Base-by-base conservation (phyloP, 192 early-diverging fungal genomes). In the Spizellomyces sp. region DNA sequence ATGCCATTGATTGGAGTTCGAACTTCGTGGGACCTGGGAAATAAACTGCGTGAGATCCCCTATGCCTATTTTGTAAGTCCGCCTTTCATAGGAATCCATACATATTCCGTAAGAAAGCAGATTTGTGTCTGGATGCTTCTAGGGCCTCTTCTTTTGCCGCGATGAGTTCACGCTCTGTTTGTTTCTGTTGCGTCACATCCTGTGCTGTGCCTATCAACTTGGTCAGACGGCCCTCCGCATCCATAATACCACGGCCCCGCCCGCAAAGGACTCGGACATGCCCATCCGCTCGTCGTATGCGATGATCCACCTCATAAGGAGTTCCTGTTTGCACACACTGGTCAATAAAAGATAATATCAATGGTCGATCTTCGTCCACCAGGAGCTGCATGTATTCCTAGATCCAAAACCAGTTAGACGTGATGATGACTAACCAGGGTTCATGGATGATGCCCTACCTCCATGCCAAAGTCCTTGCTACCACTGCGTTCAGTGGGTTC, bases 221-320 rank as follows among this genome's bases (percentile, higher is more conserved):
- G n/a, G 22, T 6, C 22, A 56, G n/a, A 22, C 54, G 22, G 22
- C 54, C 54, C 6, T 56, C 54, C 5, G 54, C 54, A 56, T 56
- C 54, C n/a, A 56, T 22, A 19, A 56, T 56, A 22, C 54, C 54
- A 19, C 54, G 54, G 54, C 54, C 54, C 22, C 54, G 54, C 0
- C 54, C 54, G 7, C 54, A 56, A 4, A 56, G 54, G 54, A 56
- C 54, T 4, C 54, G 54, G 54, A 56, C 22, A 22, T 22, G n/a
- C 5, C 54, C 54, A 56, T 56, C 54, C 54, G 54, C n/a, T 22
- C 54, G 54, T 22, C 54, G 54, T 56, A 56, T 56, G 7, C 54
- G 54, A 7, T 56, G 54, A 56, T 56, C 54, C n/a, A 56, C 54
- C 54, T 56, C 54, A 56, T 56, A 56, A n/a, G 54, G 54, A n/a